These are phyloP conservation scores for Aspergillus pseudotamarii DNA, from an alignment of 2,329 filamentous ascomycete genomes.

Conservation along the genomic window DNA sequence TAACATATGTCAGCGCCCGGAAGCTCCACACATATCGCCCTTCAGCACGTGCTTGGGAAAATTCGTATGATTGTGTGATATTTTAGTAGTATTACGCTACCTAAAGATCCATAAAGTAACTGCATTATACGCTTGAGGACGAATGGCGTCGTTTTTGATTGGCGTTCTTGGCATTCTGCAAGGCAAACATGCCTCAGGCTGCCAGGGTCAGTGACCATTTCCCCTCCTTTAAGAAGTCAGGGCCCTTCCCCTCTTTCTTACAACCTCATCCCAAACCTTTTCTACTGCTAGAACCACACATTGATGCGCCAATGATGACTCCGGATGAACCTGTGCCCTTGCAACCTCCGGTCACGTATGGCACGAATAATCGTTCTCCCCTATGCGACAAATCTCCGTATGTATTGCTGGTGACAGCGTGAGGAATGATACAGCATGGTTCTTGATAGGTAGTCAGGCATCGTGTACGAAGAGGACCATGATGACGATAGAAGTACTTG, in stretches of 20 bases:
- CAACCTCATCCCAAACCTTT: not conserved
- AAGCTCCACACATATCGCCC: not conserved
- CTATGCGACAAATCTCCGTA: constrained; percentile 7
- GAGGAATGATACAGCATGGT: not conserved
- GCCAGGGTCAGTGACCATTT: not conserved
- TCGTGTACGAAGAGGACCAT: not conserved
- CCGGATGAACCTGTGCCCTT: constrained; percentile 2
- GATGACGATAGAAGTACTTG: not conserved
- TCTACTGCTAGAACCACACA: not conserved
- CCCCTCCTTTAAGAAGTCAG: not conserved
- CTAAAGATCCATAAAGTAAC: not conserved
- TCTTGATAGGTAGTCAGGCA: not conserved
- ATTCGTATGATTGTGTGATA: not conserved
- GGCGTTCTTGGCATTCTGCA: constrained; percentile 1
- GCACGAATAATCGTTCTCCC: constrained; percentile 1
- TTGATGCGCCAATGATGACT: constrained; percentile 6
- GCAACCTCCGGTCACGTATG: not conserved
- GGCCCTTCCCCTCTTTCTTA: not conserved
- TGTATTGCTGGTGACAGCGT: not conserved
- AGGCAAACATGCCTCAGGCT: not conserved
- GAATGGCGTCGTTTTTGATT: not conserved
- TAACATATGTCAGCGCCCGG: not conserved
- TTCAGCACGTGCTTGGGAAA: not conserved
- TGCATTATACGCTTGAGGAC: not conserved
- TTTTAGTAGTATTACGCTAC: not conserved